A percentile compares a stretch with the other conserved stretches of the same genome.
Evolutionary conservation across 2,329 filamentous ascomycete genomes (phyloP).

Genomic region (Orbilia ellipsospora): DNA sequence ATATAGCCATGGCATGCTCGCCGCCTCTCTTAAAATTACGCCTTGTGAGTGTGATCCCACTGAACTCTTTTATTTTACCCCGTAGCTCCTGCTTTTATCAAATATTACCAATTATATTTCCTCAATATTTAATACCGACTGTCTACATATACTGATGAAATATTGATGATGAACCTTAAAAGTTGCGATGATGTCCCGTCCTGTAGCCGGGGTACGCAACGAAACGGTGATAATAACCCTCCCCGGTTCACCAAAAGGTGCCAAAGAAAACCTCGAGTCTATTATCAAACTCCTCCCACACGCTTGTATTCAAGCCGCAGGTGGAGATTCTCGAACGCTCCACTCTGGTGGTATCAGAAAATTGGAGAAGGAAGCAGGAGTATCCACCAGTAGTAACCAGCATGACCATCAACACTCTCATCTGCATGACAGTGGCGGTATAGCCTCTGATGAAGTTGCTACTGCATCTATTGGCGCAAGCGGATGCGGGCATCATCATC

Average conservation of each 20-base stretch:
- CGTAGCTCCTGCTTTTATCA: no score
- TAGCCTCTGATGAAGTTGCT: constrained; percentile 34
- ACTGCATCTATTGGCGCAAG: constrained; percentile 30
- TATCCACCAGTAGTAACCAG: constrained; percentile 61
- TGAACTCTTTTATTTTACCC: no score
- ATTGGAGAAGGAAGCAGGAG: constrained; percentile 83
- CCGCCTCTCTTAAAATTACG: constrained; percentile 83
- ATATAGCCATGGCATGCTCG: constrained; percentile 85
- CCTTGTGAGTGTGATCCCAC: constrained; percentile 74
- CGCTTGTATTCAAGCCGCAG: constrained; percentile 89
- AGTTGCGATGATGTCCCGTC: constrained; percentile 97
- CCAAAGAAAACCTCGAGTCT: constrained; percentile 89
- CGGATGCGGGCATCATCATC: constrained; percentile 63
- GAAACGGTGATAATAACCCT: constrained; percentile 86
- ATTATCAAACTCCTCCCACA: constrained; percentile 91
- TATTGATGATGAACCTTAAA: neutral
- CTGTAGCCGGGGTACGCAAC: constrained; percentile 86
- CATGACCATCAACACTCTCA: constrained; percentile 59
- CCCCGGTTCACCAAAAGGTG: constrained; percentile 94
- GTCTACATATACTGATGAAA: constrained; percentile 38
- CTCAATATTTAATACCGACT: neutral
- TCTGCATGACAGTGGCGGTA: constrained; percentile 37
- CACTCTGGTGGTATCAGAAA: constrained; percentile 85
- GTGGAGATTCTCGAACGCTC: constrained; percentile 80
- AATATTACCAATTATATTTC: no score